Conservation (phyloP, 176 grass and related monocot species). For the Oryza australiensis region DNA sequence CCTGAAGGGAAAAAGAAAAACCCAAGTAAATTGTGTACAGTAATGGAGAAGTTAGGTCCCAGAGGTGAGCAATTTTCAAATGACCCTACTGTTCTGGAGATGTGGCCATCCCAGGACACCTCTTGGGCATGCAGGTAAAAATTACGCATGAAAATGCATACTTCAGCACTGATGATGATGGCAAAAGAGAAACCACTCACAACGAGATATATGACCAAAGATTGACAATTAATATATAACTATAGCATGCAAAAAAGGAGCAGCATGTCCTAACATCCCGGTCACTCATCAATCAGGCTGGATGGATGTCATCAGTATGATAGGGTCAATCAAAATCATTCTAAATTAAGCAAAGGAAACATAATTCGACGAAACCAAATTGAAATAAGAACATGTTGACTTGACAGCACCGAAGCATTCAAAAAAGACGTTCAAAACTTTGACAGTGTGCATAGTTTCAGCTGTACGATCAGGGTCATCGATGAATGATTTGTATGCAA, state of each 20-base stretch:
- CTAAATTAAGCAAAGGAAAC: conserved; percentile 40
- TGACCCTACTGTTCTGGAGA: conserved; percentile 30
- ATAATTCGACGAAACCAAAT: background rate
- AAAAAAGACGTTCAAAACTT: conserved; percentile 22
- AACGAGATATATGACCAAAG: background rate
- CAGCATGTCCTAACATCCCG: conserved; percentile 34
- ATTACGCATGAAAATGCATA: background rate
- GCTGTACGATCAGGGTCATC: conserved; percentile 22
- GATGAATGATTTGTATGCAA: conserved; percentile 31
- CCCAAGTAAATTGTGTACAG: conserved; percentile 5
- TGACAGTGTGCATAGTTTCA: conserved; percentile 20
- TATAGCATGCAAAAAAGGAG: conserved; percentile 3
- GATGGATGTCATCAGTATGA: background rate
- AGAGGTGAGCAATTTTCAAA: background rate
- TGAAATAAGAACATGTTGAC: conserved; percentile 1
- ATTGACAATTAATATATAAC: conserved; percentile 1
- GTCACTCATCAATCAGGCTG: conserved; percentile 17
- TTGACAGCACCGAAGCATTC: conserved; percentile 25
- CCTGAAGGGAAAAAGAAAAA: background rate
- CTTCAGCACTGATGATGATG: conserved; percentile 15
- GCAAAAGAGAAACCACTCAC: conserved; percentile 27
- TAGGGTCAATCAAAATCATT: conserved; percentile 10
- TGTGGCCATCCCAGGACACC: conserved; percentile 29
- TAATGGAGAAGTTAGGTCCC: conserved; percentile 60
- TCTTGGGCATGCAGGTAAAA: conserved; percentile 17